Evolutionary conservation across 1,139 yeast genomes (phyloP), one percentile per base, ranked within the genome.

Genomic region (Zygosaccharomyces pseudobailii): DNA sequence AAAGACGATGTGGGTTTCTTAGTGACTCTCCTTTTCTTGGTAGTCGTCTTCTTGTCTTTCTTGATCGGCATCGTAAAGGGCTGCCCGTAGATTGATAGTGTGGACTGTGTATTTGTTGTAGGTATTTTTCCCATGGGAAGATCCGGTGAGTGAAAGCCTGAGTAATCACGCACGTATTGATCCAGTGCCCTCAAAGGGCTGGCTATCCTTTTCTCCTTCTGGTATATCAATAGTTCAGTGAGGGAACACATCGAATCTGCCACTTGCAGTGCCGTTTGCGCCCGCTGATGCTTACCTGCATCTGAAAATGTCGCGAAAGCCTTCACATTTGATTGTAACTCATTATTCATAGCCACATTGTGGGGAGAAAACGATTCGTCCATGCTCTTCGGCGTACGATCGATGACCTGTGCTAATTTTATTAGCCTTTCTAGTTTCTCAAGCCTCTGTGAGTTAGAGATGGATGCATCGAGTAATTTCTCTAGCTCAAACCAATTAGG

Each of bases 181-280:
- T 49, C 49, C 5, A 62, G 43, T 3, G 64, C 61, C 4, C 54
- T 56, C 22, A 56, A 40, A 2, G 66, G 67, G 42, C 64, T 62
- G 28, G 46, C 45, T 6, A 60, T 53, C 6, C 54, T 45, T 27
- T 55, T 50, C 9, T 50, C 45, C 37, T 49, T 55, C 43, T 59
- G 63, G 43, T 53, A 61, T 3, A 56, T 48, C 6, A 46, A 25
- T 19, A 50, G 35, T 19, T 44, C 46, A 9, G 46, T 37, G 19
- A 50, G 39, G 6, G 46, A 43, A 8, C 47, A 46, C 50, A 46
- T 46, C 7, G 45, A 83, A 65, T 86, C 94, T 40, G 88, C 77
- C 3, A 86, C 78, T 63, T 87, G 92, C 68, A 87, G 66, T 30
- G 82, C 72, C 45, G 90, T 70, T 79, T 85, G 75, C 3, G 87